Evolutionary conservation across 306 rosid genomes (phyloP).

Genomic region (Psophocarpus tetragonolobus): DNA sequence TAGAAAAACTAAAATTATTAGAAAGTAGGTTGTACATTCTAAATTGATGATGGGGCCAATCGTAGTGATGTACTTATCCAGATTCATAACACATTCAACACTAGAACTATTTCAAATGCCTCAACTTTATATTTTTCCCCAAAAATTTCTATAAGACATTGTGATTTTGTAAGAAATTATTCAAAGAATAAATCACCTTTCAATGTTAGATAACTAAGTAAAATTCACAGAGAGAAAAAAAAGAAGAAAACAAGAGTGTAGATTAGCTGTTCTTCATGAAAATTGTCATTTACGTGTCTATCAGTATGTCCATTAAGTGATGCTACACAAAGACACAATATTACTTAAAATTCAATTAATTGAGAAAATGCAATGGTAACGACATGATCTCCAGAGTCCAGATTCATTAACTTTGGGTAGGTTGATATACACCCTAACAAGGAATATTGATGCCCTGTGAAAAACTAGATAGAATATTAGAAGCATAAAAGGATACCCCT

Average conservation of each 20-base stretch:
- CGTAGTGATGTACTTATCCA: neutral
- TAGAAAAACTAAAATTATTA: neutral
- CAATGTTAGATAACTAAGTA: neutral
- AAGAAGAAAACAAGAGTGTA: neutral
- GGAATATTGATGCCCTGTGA: conserved; percentile 5
- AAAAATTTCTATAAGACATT: neutral
- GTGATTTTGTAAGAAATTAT: neutral
- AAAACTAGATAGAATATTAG: conserved; percentile 8
- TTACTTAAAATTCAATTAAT: conserved; percentile 1
- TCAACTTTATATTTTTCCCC: neutral
- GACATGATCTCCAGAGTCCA: neutral
- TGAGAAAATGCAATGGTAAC: neutral
- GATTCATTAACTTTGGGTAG: conserved; percentile 7
- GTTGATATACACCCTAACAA: neutral
- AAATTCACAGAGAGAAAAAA: neutral
- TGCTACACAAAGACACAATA: neutral
- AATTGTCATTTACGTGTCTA: neutral
- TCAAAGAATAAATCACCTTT: neutral
- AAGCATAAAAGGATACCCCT: conserved; percentile 57
- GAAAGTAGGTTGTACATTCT: neutral
- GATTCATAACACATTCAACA: conserved; percentile 10
- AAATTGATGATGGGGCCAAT: neutral
- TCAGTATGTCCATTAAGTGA: neutral
- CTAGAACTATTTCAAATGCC: conserved; percentile 20
- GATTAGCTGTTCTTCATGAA: neutral